Evolutionary conservation across 768 basidiomycete genomes (phyloP), one percentile per base, ranked within the genome.

Genomic region (Kwoniella pini): DNA sequence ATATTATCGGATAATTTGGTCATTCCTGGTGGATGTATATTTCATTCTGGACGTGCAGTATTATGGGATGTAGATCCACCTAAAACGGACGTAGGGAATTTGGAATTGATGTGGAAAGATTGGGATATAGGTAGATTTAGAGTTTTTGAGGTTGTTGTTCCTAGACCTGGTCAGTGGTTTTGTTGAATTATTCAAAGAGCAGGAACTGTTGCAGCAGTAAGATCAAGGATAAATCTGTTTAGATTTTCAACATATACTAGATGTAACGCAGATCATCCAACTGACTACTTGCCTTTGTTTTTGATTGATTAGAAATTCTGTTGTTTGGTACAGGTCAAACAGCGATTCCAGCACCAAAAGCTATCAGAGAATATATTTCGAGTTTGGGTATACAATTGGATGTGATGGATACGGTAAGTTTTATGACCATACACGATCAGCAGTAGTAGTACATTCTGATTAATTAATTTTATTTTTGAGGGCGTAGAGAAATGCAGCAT

Each of bases 311-410:
- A 97, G 95, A 99, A 75, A 90, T 99, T 38, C 79, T 98, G 28
- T 77, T 98, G 1, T 81, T 99, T 13, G 95, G 95, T 0, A 96
- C 95, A 0, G 95, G 95, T 0, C 83, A 82, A 64, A 82, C 82
- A 5, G 83, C 88, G 21, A 79, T 86, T 4, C 87, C 87, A 52
- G 85, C 88, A 0, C 93, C 94, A 7, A 82, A 84, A 1, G 77
- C 78, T 28, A 71, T 97, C 13, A 82, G 87, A 31, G 81, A 84
- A 42, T 84, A 90, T 77, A 72, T 97, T 38, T 88, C 82, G 62
- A 80, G 83, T 43, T 75, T 91, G 44, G 95, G 94, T 15, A 88
- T 96, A 52, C 90, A 91, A 71, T 79, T 91, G 49, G 94, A 98
- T 68, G 83, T 91, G 19, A 91, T 94, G 85, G 88, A 90, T 75